Base-by-base conservation (phyloP, 2,329 filamentous ascomycete genomes). In the Aureobasidium mangrovei region DNA sequence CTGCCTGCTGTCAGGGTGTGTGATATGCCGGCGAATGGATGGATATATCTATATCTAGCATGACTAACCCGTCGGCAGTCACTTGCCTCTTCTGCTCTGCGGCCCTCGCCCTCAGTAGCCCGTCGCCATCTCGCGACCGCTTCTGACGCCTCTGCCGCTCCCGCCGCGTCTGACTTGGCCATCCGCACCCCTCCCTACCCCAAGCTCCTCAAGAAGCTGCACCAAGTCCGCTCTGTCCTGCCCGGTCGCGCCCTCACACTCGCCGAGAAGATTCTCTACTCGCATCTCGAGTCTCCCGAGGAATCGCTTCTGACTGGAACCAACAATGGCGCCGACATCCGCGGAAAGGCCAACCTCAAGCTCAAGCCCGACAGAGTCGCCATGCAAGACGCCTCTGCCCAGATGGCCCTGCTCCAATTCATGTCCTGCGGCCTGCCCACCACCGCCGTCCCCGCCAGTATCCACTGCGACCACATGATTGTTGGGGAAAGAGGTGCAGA, bases 391-490 rank as follows among this genome's bases (percentile, higher is more conserved):
- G 93, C 93, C 10, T 95, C 89, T 31, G 93, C 93, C 4, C 93
- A 98, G 75, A 98, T 98, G 93, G 93, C 93, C 1, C 76, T 98
- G 60, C 76, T 98, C 63, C 93, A 98, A 73, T 98, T 98, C 78
- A 98, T 98, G 91, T 88, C 88, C 29, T 98, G 93, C 71, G 88
- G 89, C 54, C 79, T 98, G 53, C 86, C 86, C 29, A 83, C 83
- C 57, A 95, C 93, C 2, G 91, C 91, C 7, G 91, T 98, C 47
- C 93, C 93, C 8, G 91, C 93, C 46, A 96, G 91, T 70, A 96
- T 97, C 63, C 93, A 98, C 75, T 98, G 93, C 73, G 93, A 98
- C 74, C 93, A 98, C 71, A 85, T 98, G 83, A 97, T 98, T 73
- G 91, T 97, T 31, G 93, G 91, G 55, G 85, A 94, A 72, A 86